Percentiles rank a stretch among this genome's conserved stretches.
phyloP scores from a whole-genome alignment of 768 basidiomycete species.

The Fistulinella prunicolor region DNA sequence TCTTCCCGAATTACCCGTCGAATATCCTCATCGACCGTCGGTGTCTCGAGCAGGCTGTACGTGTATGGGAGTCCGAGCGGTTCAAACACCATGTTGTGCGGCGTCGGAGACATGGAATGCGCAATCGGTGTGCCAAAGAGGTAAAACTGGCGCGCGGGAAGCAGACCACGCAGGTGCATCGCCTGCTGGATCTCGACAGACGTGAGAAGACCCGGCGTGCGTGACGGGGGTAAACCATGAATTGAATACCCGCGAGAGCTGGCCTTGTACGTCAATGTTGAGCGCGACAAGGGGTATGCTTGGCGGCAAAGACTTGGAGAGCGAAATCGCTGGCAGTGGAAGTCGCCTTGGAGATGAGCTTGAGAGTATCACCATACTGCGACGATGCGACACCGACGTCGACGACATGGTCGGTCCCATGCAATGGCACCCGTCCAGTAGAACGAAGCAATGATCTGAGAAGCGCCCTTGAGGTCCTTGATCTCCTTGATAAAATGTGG shows the following conservation, averaged over 20 bases:
- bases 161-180: conserved; percentile 74
- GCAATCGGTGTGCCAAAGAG: conserved; percentile 88
- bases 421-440: conserved; percentile 85
- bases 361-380: conserved; percentile 84
- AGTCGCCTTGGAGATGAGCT: conserved; percentile 86
- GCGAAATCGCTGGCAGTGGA: conserved; percentile 74
- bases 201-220: conserved; percentile 89
- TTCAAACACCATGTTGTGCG: conserved; percentile 89
- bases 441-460: conserved; percentile 88
- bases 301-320: conserved; percentile 67
- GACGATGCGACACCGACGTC: conserved; percentile 61
- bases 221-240: conserved; percentile 85
- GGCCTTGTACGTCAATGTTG: conserved; percentile 89
- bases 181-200: conserved; percentile 84
- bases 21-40: conserved; percentile 61
- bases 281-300: conserved; percentile 72
- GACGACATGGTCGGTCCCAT: conserved; percentile 72
- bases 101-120: conserved; percentile 86
- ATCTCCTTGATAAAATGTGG: conserved; percentile 59
- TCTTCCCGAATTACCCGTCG: conserved; percentile 56
- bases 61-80: conserved; percentile 78
- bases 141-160: conserved; percentile 73
- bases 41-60: conserved; percentile 78
- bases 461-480: conserved; percentile 58
- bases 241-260: conserved; percentile 88